Base-by-base conservation (phyloP, 306 rosid species). In the Quercus alba region DNA sequence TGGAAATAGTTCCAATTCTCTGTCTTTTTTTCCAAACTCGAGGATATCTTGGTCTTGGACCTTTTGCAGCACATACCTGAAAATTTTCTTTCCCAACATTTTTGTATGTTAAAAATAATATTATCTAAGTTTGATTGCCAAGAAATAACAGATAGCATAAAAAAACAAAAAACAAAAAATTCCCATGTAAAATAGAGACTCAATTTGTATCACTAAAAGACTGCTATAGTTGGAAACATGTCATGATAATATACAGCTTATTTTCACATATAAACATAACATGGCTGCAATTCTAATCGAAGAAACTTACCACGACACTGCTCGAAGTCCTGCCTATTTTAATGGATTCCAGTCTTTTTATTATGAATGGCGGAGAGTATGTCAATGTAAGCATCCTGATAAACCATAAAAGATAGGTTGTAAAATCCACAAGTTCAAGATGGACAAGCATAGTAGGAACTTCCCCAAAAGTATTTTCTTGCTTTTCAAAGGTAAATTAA, bases 41-140 rank as follows among this genome's bases (percentile, higher is more conserved):
- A 14, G 98, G 92, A 86, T 89, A 93, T 76, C 97, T 89, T 62
- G 96, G 99, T 75, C 94, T 94, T 66, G 97, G 97, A 81, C 98
- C 99, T 82, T 90, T 95, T 66, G 91, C 90, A 69, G 89, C 96
- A 80, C 97, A 93, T 38, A 90, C 94, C 99, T 95, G 75, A 83
- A 25, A 25, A 25, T n/a, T n/a, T n/a, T n/a, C n/a, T 31, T 66
- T 66, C 15, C 15, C 15, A 13, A 30, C 70, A 30, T 15, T 64
- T 28, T 30, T 17, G 6, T 59, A 19, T 0, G 54, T 49, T 49
- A 49, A 49, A 49, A 49, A 12, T 49, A 1, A 49, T 49, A 49
- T 3, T 1, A 49, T 11, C 54, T 13, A 3, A 49, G 54, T 49
- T 49, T 49, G 4, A 12, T 49, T 49, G 17, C 5, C 5, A 49